Percentiles rank a stretch among this genome's conserved stretches.
Evolutionary conservation across 176 grass and related monocot genomes (phyloP).

Genomic region (Bolboschoenus planiculmis): DNA sequence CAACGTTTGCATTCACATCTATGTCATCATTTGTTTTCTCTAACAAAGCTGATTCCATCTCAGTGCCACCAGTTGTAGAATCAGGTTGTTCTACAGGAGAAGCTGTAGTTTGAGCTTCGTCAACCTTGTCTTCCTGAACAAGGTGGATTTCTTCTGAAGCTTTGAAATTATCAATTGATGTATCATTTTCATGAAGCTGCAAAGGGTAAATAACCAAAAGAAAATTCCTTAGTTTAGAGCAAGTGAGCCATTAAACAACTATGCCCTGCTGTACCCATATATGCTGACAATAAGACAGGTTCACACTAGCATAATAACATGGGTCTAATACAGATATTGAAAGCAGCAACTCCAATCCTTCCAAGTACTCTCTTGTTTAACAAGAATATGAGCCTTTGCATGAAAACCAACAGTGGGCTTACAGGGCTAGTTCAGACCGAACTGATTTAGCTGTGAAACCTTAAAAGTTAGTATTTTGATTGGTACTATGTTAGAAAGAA

Average conservation of each 20-base stretch:
- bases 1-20: constrained; percentile 6
- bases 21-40: neutral
- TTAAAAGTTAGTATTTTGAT: neutral
- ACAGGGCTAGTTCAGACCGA: neutral
- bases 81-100: constrained; percentile 8
- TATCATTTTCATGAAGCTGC: constrained; percentile 4
- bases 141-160: neutral
- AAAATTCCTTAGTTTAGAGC: neutral
- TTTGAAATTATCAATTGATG: neutral
- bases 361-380: no score
- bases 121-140: constrained; percentile 17
- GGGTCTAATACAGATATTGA: neutral
- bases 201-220: neutral
- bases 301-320: neutral
- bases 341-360: neutral
- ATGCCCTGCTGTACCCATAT: neutral
- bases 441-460: neutral
- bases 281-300: neutral
- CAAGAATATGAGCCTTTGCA: neutral
- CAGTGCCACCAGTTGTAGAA: neutral
- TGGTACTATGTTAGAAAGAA: neutral
- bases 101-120: constrained; percentile 10
- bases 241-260: neutral
- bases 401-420: neutral
- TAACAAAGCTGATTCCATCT: constrained; percentile 13